Evolutionary conservation across 768 basidiomycete genomes (phyloP), one percentile per base, ranked within the genome.

Genomic region (Glaciozyma martinii): DNA sequence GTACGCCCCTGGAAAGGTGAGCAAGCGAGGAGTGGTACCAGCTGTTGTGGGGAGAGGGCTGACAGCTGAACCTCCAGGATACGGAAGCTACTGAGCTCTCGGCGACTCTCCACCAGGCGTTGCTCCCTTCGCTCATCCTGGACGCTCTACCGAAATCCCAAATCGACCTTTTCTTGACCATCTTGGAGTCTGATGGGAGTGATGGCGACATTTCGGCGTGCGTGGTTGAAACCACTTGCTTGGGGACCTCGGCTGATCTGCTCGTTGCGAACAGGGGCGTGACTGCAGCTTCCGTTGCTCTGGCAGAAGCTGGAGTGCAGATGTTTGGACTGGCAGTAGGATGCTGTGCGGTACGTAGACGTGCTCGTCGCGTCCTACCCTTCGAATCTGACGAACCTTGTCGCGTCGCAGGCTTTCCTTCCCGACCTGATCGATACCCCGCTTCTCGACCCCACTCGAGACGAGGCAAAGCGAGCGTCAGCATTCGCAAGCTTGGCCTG

Each of bases 71-170:
- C 7, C 46, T 43, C n/a, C 49, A 97, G 94, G 94, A 98, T 74
- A 90, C 90, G 12, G 95, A 99, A 78, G 91, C 97, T 70, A 81
- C 89, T 56, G 85, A 89, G 1, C 79, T 97, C 42, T 85, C 89
- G 1, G 81, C 86, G 52, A 83, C 88, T 25, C 85, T 99, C 37
- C 85, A 89, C 60, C 93, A 95, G 76, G 85, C 90, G 3, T 80
- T 99, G 23, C 77, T 84, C 1, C 85, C 95, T 0, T 84, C 92
- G 10, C 82, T 98, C 16, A 84, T 90, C 49, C 81, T 97, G 49
- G 90, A 94, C 72, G 80, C 88, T 2, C 80, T 95, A n/a, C 94
- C 95, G 21, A 99, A 99, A 75, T 88, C 91, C 0, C 86, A 86
- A 13, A 84, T 98, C 71, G 95, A 99, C 78, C 80, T 98, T 53